These are phyloP conservation scores for Tetrahymena thermophila DNA, from an alignment of 73 alveolate species.

Conservation along the genomic window DNA sequence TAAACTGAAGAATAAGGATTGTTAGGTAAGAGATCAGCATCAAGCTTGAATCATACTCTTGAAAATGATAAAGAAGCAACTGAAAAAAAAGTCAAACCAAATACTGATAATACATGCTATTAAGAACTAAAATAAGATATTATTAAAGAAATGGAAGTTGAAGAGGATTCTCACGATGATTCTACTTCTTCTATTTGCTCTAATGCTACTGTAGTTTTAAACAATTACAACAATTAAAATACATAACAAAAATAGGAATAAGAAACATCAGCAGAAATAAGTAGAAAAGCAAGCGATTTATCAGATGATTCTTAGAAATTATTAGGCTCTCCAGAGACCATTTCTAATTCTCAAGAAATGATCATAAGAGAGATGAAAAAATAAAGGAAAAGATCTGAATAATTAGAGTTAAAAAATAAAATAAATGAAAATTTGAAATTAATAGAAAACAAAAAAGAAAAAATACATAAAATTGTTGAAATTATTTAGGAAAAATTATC, in stretches of 20 bases:
- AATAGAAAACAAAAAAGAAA: neutral
- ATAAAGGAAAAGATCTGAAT: neutral
- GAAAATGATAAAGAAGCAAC: neutral
- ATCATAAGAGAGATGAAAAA: neutral
- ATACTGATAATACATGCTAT: neutral
- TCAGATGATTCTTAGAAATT: neutral
- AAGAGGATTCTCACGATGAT: neutral
- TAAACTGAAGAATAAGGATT: neutral
- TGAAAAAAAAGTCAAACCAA: neutral
- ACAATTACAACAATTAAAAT: neutral
- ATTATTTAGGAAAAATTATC: neutral
- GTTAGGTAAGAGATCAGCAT: neutral
- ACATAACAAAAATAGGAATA: neutral
- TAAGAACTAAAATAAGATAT: neutral
- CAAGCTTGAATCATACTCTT: neutral
- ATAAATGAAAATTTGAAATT: neutral
- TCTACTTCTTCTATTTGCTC: neutral
- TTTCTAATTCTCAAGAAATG: neutral
- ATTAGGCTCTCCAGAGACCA: neutral
- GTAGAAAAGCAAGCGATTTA: neutral
- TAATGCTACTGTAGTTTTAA: neutral
- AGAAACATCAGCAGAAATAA: neutral
- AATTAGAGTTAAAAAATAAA: neutral
- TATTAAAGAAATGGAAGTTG: neutral
- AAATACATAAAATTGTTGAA: neutral